Evolutionary conservation across 176 grass and related monocot genomes (phyloP).

Genomic region (Triticum dicoccoides): DNA sequence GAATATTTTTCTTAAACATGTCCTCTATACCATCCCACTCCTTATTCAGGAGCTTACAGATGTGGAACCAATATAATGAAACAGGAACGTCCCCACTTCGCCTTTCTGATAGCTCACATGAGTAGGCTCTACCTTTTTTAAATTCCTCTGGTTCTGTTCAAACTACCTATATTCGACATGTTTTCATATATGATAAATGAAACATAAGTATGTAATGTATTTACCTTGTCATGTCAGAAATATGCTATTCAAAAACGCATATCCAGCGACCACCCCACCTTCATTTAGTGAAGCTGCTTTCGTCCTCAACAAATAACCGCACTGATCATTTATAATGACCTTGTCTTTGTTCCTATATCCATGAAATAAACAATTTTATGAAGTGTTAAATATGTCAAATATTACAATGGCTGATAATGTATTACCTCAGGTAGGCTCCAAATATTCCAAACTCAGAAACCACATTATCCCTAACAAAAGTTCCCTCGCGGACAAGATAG

Average conservation of each 20-base stretch:
- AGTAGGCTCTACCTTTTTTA: no score
- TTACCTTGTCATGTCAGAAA: constrained; percentile 53
- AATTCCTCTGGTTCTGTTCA: no score
- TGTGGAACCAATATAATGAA: no score
- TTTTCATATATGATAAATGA: not conserved
- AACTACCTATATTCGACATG: not conserved
- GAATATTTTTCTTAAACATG: no score
- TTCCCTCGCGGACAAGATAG: constrained; percentile 56
- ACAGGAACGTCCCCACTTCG: no score
- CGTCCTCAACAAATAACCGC: constrained; percentile 64
- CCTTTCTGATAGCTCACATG: no score
- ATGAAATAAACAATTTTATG: not conserved
- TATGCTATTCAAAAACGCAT: constrained; percentile 62
- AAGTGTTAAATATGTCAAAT: not conserved
- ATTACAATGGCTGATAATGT: not conserved
- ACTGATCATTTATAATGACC: constrained; percentile 56
- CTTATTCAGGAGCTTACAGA: no score
- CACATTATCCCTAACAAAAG: constrained; percentile 28
- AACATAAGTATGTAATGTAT: not conserved
- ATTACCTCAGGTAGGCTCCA: constrained; percentile 59
- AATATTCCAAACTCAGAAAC: constrained; percentile 67
- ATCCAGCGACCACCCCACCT: constrained; percentile 65
- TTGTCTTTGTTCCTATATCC: constrained; percentile 54
- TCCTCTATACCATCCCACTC: no score
- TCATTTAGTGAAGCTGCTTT: constrained; percentile 66